These are phyloP conservation scores for Apiospora phragmitis DNA, from an alignment of 2,329 filamentous ascomycete species.

Conservation along the genomic window DNA sequence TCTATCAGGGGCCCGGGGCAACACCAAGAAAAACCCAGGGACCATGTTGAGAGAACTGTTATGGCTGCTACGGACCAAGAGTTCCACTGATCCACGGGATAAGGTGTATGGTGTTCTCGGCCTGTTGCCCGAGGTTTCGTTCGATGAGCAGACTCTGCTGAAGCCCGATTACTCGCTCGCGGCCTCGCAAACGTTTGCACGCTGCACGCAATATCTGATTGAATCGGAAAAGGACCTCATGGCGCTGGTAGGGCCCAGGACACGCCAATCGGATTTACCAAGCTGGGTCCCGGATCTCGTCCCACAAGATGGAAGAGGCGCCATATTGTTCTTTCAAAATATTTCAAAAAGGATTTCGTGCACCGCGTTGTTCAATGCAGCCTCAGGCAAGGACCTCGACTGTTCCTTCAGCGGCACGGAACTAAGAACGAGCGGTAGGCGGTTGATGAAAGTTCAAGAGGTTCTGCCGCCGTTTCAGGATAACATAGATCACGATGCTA, in stretches of 20 bases:
- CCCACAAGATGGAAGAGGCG: not conserved
- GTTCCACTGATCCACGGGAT: constrained; percentile 14
- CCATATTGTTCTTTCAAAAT: not conserved
- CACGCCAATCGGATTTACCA: not conserved
- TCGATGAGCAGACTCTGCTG: not conserved
- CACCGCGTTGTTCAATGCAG: not conserved
- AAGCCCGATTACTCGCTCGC: not conserved
- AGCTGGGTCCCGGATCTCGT: constrained; percentile 14
- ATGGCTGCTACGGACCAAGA: constrained; percentile 1
- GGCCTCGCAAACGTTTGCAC: constrained; percentile 7
- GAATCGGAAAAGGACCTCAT: not conserved
- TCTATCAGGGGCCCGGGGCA: not conserved
- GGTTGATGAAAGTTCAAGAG: not conserved
- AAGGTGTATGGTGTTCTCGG: constrained; percentile 15
- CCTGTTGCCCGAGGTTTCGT: constrained; percentile 7
- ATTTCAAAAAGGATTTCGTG: not conserved
- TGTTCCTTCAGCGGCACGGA: not conserved
- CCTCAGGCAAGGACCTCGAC: not conserved
- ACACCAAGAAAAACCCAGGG: not conserved
- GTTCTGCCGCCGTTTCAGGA: not conserved
- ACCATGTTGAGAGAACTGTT: not conserved
- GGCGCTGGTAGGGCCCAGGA: constrained; percentile 1
- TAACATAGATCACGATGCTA: not conserved
- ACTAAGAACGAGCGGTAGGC: not conserved
- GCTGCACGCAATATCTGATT: constrained; percentile 3